Evolutionary conservation across 129 eudicot genomes (phyloP), one percentile per base, ranked within the genome.

Genomic region (Centrapalus pauciflorus): DNA sequence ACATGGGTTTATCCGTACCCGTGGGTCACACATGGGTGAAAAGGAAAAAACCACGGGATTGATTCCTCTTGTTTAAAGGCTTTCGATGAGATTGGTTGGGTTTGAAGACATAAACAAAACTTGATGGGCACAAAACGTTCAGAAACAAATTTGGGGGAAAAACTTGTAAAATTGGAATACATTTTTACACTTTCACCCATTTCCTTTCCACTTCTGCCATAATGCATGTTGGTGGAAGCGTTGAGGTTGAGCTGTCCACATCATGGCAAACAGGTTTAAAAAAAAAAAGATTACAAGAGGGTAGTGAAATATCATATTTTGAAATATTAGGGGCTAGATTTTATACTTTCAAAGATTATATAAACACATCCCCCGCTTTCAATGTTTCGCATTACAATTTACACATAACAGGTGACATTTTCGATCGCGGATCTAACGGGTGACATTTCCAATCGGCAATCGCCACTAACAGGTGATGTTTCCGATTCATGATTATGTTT

Each of bases 201-300:
- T 14, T 19, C 1, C 28, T 21, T 26, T 30, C 28, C 29, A 37
- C 35, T 34, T 50, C 62, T 63, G 72, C 67, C 73, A 59, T n/a
- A 67, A 67, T 64, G 71, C 67, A 48, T 70, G 76, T 62, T 9
- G 80, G 69, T 59, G 70, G 43, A 67, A 61, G 63, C 80, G 74
- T 59, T 67, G 74, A 69, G 69, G 74, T 59, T 67, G 74, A 69
- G 69, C 74, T 48, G 64, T 69, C 70, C 20, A 69, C 57, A 25
- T 69, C 63, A 67, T 57, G 64, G 43, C 64, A 51, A 46, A 12
- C 16, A 32, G 27, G 5, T 37, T 1, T 9, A 29, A 37, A 59
- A 58, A 5, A 20, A 61, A 21, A 69, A 61, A 9, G 34, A 38
- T 29, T 56, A 49, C n/a, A 25, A 27, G 28, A 61, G 32, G 70